Evolutionary conservation across 305 asterid genomes (phyloP).

Genomic region (Fraxinus xanthoxyloides): DNA sequence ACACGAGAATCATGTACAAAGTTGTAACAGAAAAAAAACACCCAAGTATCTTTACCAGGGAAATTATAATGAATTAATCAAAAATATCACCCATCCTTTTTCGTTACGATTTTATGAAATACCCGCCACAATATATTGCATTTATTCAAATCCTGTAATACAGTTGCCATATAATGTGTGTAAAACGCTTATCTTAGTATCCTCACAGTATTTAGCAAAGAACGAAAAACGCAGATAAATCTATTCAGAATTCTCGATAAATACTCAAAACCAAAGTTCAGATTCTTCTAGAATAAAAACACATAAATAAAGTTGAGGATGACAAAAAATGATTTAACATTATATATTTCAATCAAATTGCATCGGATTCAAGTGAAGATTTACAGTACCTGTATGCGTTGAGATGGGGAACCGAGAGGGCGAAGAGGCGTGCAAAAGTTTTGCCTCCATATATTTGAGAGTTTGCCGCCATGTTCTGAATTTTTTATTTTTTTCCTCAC

Average conservation of each 20-base stretch:
- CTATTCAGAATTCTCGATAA: background rate
- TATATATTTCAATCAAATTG: background rate
- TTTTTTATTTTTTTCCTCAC: background rate
- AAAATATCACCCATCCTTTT: background rate
- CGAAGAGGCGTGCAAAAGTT: background rate
- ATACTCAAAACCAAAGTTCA: background rate
- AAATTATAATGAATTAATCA: background rate
- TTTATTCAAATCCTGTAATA: background rate
- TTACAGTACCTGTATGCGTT: background rate
- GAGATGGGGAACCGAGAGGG: background rate
- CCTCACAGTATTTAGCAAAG: background rate
- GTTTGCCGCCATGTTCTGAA: constrained; percentile 9
- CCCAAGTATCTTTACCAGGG: background rate
- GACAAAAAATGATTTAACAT: background rate
- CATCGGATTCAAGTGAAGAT: background rate
- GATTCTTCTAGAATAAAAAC: background rate
- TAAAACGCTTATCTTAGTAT: background rate
- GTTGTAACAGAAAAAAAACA: background rate
- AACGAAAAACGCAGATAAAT: background rate
- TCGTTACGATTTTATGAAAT: background rate
- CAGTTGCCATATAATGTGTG: background rate
- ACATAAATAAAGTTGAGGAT: background rate
- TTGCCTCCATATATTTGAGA: constrained; percentile 6
- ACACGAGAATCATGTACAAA: background rate
- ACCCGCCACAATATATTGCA: background rate